Evolutionary conservation across 768 basidiomycete species (phyloP).

Genomic region (Botryobasidium botryosum): DNA sequence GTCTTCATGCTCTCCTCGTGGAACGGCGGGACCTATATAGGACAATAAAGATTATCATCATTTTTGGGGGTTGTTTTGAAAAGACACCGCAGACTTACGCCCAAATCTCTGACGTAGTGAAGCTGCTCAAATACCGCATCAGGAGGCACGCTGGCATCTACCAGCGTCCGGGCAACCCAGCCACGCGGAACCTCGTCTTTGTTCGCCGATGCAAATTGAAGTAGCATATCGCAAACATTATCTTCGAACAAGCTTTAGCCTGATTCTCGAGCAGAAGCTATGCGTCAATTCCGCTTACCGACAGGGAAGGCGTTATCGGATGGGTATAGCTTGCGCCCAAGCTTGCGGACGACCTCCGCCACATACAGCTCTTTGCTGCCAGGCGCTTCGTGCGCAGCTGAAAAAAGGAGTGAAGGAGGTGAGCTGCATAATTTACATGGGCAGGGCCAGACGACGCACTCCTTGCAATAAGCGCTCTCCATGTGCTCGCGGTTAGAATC

Average conservation of each 20-base stretch:
- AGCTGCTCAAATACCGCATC: conserved; percentile 72
- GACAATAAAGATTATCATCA: no score
- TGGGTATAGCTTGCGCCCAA: conserved; percentile 78
- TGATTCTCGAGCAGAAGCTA: neutral
- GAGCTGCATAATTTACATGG: no score
- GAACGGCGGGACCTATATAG: conserved; percentile 56
- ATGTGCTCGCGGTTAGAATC: conserved; percentile 62
- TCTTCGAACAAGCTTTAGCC: conserved; percentile 27
- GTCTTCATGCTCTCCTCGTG: conserved; percentile 48
- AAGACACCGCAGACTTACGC: conserved; percentile 45
- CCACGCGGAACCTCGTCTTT: conserved; percentile 44
- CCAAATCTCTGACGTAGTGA: conserved; percentile 76
- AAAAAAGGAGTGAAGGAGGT: no score
- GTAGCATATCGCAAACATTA: conserved; percentile 54
- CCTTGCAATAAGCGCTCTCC: conserved; percentile 74
- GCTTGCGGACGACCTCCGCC: conserved; percentile 19
- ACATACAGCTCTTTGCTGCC: conserved; percentile 10
- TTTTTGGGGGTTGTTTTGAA: no score
- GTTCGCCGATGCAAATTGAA: conserved; percentile 51
- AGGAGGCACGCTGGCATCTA: conserved; percentile 67
- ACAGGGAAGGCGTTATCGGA: conserved; percentile 83
- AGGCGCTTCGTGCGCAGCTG: no score
- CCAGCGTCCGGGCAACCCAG: conserved; percentile 67
- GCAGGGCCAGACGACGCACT: conserved; percentile 32
- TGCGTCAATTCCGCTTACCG: conserved; percentile 30